Conservation (phyloP, 2,329 filamentous ascomycete genomes). For the Gyromitra esculenta region DNA sequence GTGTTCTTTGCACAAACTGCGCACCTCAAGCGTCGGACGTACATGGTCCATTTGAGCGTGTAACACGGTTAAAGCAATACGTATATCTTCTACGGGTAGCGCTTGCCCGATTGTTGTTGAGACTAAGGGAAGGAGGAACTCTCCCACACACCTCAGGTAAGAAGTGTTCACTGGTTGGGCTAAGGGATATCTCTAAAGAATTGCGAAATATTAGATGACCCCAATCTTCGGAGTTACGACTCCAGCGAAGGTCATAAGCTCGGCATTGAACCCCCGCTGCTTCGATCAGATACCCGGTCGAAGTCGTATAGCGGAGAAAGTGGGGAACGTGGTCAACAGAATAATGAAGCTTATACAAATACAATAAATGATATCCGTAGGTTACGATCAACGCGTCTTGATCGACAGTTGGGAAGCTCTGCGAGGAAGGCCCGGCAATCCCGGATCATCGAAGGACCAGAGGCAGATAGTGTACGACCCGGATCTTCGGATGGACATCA, state of each 20-base stretch:
- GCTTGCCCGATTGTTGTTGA: conserved; percentile 85
- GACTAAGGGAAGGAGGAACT: conserved; percentile 82
- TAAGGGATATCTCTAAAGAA: conserved; percentile 42
- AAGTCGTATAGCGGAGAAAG: conserved; percentile 74
- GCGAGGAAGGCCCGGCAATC: conserved; percentile 90
- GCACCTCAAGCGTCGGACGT: conserved; percentile 68
- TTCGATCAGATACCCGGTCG: conserved; percentile 75
- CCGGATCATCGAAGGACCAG: conserved; percentile 87
- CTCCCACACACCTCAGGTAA: conserved; percentile 75
- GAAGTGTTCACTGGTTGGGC: conserved; percentile 55
- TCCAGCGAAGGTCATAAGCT: conserved; percentile 71
- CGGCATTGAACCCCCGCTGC: conserved; percentile 66
- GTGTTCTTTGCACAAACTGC: conserved; percentile 77
- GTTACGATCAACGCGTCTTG: conserved; percentile 88
- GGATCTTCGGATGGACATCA: conserved; percentile 74
- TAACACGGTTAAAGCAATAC: conserved; percentile 92
- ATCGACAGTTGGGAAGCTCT: conserved; percentile 92
- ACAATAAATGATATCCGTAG: conserved; percentile 94
- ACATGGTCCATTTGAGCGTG: conserved; percentile 72
- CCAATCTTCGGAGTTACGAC: conserved; percentile 73
- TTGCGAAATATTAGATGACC: conserved; percentile 68
- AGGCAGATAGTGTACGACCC: conserved; percentile 73
- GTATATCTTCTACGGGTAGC: conserved; percentile 92
- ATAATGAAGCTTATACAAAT: conserved; percentile 86
- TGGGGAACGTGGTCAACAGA: conserved; percentile 67